phyloP scores from a whole-genome alignment of 2,329 filamentous ascomycete species.

The Pestalotiopsis sp. region DNA sequence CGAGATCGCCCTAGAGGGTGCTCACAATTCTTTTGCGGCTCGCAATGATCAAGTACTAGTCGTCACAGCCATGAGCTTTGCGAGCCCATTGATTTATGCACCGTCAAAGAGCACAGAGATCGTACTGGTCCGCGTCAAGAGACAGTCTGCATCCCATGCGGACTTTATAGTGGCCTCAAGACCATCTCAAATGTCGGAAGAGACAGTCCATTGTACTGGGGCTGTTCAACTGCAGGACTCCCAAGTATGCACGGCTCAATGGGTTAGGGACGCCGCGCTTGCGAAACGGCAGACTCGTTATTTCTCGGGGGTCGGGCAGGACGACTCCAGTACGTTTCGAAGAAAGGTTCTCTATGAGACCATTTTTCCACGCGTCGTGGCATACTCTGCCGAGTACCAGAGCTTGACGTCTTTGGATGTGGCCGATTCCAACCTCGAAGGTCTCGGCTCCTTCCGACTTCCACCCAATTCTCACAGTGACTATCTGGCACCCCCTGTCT shows the following conservation, averaged over 20 bases:
- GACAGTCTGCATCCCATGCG: neutral
- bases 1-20: constrained; percentile 12
- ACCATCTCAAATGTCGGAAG: neutral
- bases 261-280: neutral
- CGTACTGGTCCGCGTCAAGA: neutral
- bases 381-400: constrained; percentile 19
- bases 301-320: constrained; percentile 6
- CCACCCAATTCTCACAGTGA: neutral
- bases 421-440: constrained; percentile 13
- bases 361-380: constrained; percentile 21
- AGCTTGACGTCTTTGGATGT: constrained; percentile 6
- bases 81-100: constrained; percentile 10
- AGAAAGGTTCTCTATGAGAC: constrained; percentile 18
- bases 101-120: neutral
- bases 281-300: constrained; percentile 3
- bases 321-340: constrained; percentile 15
- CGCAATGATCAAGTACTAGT: constrained; percentile 2
- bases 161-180: constrained; percentile 9
- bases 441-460: constrained; percentile 14
- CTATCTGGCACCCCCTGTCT: constrained; percentile 15
- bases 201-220: constrained; percentile 8
- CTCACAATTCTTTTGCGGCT: neutral
- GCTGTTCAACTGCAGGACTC: neutral
- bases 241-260: neutral
- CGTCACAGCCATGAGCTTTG: constrained; percentile 10